Percentiles rank a stretch among this genome's conserved stretches.
These are phyloP conservation scores for Colletotrichum lupini DNA, from an alignment of 2,329 filamentous ascomycete genomes.

Conservation along the genomic window DNA sequence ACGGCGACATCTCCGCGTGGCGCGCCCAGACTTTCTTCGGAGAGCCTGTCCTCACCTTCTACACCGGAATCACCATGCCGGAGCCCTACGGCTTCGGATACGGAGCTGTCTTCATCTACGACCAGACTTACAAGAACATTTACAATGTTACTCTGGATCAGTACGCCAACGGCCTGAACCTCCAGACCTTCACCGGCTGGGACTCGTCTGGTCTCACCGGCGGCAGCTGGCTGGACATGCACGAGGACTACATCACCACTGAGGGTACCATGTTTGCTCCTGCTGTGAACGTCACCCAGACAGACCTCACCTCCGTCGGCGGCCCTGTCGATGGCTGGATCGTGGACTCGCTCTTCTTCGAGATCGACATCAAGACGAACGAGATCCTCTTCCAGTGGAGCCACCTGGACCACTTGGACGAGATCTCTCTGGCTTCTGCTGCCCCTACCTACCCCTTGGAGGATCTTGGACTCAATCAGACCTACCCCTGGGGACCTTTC, in stretches of 20 bases:
- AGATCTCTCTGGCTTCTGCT: constrained; percentile 11
- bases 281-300: constrained; percentile 46
- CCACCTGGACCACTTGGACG: constrained; percentile 45
- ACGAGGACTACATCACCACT: constrained; percentile 54
- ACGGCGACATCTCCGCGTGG: constrained; percentile 40
- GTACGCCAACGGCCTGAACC: constrained; percentile 8
- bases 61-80: constrained; percentile 41
- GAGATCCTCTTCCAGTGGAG: constrained; percentile 55
- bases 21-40: constrained; percentile 44
- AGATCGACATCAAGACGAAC: constrained; percentile 53
- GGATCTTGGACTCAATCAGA: constrained; percentile 40
- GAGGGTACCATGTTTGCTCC: constrained; percentile 53
- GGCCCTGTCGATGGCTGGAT: constrained; percentile 42
- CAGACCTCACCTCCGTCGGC: constrained; percentile 41
- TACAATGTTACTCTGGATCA: constrained; percentile 17
- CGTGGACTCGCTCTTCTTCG: constrained; percentile 51
- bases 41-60: constrained; percentile 44
- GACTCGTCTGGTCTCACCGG: constrained; percentile 7
- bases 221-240: constrained; percentile 42
- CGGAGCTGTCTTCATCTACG: constrained; percentile 44
- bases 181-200: constrained; percentile 21
- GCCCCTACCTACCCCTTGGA: constrained; percentile 36
- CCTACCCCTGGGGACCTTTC: constrained; percentile 63
- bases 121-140: constrained; percentile 42
- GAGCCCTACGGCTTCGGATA: constrained; percentile 44